Evolutionary conservation across 2,329 filamentous ascomycete species (phyloP).

Genomic region (Periconia digitata): DNA sequence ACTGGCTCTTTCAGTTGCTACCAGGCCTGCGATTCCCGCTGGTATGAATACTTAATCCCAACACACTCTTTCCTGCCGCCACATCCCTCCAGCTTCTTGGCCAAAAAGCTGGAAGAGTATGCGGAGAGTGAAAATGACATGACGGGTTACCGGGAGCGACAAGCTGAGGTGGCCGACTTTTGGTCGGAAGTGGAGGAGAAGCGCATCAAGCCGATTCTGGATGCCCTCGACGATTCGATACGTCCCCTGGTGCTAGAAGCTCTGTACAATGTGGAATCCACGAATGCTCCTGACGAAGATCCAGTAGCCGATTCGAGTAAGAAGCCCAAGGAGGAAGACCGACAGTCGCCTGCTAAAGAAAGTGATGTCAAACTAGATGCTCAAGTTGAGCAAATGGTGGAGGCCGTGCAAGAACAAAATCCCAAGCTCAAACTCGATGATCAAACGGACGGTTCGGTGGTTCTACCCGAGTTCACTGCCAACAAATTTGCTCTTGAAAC

Average conservation of each 20-base stretch:
- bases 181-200: slow-evolving; percentile 83
- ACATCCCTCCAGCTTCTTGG: slow-evolving; percentile 83
- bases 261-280: slow-evolving; percentile 51
- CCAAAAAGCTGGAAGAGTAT: slow-evolving; percentile 76
- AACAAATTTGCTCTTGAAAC: slow-evolving; percentile 42
- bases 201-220: slow-evolving; percentile 70
- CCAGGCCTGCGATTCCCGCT: slow-evolving; percentile 88
- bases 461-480: slow-evolving; percentile 27
- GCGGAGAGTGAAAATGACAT: slow-evolving; percentile 73
- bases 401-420: slow-evolving; percentile 27
- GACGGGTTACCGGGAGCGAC: slow-evolving; percentile 67
- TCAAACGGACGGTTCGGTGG: slow-evolving; percentile 31
- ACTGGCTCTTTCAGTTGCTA: slow-evolving; percentile 94
- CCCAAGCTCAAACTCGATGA: slow-evolving; percentile 26
- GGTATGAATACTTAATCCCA: slow-evolving; percentile 96
- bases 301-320: slow-evolving; percentile 37
- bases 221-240: slow-evolving; percentile 63
- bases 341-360: slow-evolving; percentile 5
- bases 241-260: slow-evolving; percentile 64
- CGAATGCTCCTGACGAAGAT: slow-evolving; percentile 31
- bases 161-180: slow-evolving; percentile 77
- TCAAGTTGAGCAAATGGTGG: slow-evolving; percentile 28
- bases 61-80: slow-evolving; percentile 91
- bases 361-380: slow-evolving; percentile 13
- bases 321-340: slow-evolving; percentile 15